phyloP scores from a whole-genome alignment of 495 filamentous ascomycete species.

The Clavariopsis aquatica region DNA sequence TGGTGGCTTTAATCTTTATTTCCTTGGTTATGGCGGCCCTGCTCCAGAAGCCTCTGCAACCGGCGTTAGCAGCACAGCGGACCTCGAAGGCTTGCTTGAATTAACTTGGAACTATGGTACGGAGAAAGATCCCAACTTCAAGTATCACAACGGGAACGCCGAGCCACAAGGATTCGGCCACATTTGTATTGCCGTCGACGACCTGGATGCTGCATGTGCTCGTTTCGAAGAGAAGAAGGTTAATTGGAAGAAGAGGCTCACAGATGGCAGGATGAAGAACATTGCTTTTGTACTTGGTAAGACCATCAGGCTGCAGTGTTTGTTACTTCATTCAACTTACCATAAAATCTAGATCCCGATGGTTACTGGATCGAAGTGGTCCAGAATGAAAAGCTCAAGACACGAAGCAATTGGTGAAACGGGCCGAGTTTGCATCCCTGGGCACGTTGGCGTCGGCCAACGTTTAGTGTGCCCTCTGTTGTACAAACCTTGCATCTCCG shows the following conservation, averaged over 20 bases:
- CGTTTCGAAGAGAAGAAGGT: conserved; percentile 80
- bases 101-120: conserved; percentile 97
- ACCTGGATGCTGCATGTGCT: conserved; percentile 79
- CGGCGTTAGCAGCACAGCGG: conserved; percentile 59
- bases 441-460: not conserved
- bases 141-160: conserved; percentile 90
- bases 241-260: conserved; percentile 92
- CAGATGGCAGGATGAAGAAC: conserved; percentile 88
- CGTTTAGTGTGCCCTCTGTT: not conserved
- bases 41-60: conserved; percentile 52
- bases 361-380: conserved; percentile 90
- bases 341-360: conserved; percentile 69
- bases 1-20: conserved; percentile 84
- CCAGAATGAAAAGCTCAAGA: conserved; percentile 65
- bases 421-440: not conserved
- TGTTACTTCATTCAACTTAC: conserved; percentile 9
- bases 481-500: not conserved
- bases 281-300: conserved; percentile 79
- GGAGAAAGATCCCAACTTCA: conserved; percentile 79
- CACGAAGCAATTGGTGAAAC: conserved; percentile 55
- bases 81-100: conserved; percentile 81
- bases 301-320: conserved; percentile 10
- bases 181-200: conserved; percentile 87
- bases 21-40: conserved; percentile 74
- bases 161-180: conserved; percentile 94